These are phyloP conservation scores for Phytophthora pisi DNA, from an alignment of 352 stramenopile genomes.

Conservation along the genomic window DNA sequence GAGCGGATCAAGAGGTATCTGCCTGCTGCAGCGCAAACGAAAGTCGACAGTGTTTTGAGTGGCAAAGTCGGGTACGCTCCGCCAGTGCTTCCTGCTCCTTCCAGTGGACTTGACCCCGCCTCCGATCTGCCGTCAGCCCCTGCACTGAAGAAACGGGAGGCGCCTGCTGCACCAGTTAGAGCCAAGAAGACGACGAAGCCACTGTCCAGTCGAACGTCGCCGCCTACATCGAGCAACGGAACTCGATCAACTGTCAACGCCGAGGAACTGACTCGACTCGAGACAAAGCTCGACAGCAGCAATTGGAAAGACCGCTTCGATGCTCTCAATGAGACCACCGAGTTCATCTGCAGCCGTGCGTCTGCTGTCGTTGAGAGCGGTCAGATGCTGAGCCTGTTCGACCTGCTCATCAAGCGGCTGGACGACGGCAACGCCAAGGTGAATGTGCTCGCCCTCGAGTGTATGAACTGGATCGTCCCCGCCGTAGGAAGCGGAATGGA, in stretches of 20 bases:
- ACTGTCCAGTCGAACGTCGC: slow-evolving; percentile 15
- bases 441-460: slow-evolving; percentile 61
- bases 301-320: slow-evolving; percentile 87
- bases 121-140: neutral
- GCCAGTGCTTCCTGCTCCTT: slow-evolving; percentile 10
- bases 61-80: slow-evolving; percentile 34
- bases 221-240: slow-evolving; percentile 25
- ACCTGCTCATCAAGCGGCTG: slow-evolving; percentile 68
- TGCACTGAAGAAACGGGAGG: slow-evolving; percentile 18
- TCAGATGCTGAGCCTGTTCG: slow-evolving; percentile 69
- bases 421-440: slow-evolving; percentile 85
- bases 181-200: slow-evolving; percentile 19
- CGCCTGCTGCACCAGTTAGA: neutral
- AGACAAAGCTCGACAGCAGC: slow-evolving; percentile 61
- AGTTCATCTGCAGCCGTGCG: slow-evolving; percentile 41
- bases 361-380: slow-evolving; percentile 33
- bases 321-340: slow-evolving; percentile 46
- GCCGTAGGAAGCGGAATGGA: slow-evolving; percentile 61
- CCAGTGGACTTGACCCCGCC: neutral
- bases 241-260: slow-evolving; percentile 40
- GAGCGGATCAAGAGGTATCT: slow-evolving; percentile 64
- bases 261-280: slow-evolving; percentile 45
- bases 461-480: slow-evolving; percentile 56
- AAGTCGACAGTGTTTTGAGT: slow-evolving; percentile 56
- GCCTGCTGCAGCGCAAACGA: slow-evolving; percentile 41